These are phyloP conservation scores for Saksenaea vasiformis DNA, from an alignment of 371 early-diverging fungal genomes.

Conservation along the genomic window DNA sequence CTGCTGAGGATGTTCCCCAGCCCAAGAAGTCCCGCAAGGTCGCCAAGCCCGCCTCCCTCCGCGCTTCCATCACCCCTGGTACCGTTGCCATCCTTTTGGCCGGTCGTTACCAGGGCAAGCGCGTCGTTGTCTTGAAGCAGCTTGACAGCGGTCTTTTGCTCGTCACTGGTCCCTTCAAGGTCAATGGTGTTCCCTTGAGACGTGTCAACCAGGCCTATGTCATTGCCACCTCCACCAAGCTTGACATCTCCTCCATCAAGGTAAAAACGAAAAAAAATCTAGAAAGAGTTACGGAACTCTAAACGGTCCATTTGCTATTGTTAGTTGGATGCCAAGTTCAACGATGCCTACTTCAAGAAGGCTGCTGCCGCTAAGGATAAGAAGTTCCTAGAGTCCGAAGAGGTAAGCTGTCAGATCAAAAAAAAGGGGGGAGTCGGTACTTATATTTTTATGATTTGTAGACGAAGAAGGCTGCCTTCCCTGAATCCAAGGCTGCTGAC, in stretches of 20 bases:
- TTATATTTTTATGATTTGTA: not conserved
- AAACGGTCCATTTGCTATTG: too few relatives aligned
- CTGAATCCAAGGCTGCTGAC: constrained; percentile 67
- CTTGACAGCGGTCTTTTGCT: constrained; percentile 91
- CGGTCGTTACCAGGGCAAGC: constrained; percentile 96
- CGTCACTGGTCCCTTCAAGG: constrained; percentile 95
- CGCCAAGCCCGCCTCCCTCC: constrained; percentile 70
- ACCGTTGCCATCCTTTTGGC: constrained; percentile 95
- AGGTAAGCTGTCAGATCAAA: constrained; percentile 17
- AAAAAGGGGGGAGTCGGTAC: not conserved
- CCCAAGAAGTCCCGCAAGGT: constrained; percentile 84
- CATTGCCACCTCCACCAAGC: constrained; percentile 96
- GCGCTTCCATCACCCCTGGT: constrained; percentile 92
- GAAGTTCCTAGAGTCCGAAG: constrained; percentile 78
- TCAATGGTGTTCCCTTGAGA: constrained; percentile 97
- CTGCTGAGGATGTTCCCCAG: constrained; percentile 78
- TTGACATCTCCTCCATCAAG: constrained; percentile 80
- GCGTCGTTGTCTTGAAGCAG: constrained; percentile 97
- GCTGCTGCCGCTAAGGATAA: constrained; percentile 71
- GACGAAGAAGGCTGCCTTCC: constrained; percentile 59
- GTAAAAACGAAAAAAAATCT: constrained; percentile 30
- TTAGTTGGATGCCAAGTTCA: constrained; percentile 70
- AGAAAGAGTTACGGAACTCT: too few relatives aligned
- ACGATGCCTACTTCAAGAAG: constrained; percentile 86
- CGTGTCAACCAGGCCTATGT: constrained; percentile 98